phyloP scores from a whole-genome alignment of 1,284 basidiomycete species.

The Ustilago crameri region DNA sequence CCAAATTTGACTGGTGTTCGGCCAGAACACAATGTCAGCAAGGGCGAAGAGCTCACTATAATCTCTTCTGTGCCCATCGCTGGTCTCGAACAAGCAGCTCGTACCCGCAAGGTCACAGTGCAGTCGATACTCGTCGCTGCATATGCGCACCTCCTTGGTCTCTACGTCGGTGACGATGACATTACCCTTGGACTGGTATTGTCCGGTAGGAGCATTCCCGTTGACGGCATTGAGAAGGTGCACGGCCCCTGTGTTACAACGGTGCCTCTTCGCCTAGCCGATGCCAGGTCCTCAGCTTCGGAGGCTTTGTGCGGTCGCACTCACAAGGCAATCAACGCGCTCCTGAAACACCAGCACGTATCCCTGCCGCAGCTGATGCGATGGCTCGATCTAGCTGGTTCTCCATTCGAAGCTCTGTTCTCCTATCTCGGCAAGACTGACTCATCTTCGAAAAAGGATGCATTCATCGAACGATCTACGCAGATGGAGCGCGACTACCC shows the following conservation, averaged over 20 bases:
- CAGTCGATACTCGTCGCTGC: constrained; percentile 53
- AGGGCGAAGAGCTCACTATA: constrained; percentile 26
- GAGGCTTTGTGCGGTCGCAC: constrained; percentile 15
- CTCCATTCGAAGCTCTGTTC: constrained; percentile 60
- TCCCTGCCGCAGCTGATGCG: constrained; percentile 54
- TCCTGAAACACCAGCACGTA: constrained; percentile 55
- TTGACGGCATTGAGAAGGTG: constrained; percentile 38
- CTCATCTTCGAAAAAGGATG: background rate
- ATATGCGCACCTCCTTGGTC: constrained; percentile 42
- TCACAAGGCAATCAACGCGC: constrained; percentile 27
- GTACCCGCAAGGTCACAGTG: constrained; percentile 40
- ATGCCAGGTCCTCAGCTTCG: constrained; percentile 1
- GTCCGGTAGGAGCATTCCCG: constrained; percentile 49
- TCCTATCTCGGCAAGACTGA: constrained; percentile 45
- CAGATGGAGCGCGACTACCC: constrained; percentile 58
- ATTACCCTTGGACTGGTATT: constrained; percentile 60
- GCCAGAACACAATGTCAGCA: constrained; percentile 17
- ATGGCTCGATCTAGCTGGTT: constrained; percentile 30
- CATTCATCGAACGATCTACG: constrained; percentile 21
- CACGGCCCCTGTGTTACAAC: constrained; percentile 64
- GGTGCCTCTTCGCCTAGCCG: constrained; percentile 52
- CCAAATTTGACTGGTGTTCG: constrained; percentile 55
- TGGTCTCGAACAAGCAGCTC: constrained; percentile 31
- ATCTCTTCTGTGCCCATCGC: constrained; percentile 4
- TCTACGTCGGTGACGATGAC: constrained; percentile 55